phyloP scores from a whole-genome alignment of 352 stramenopile genomes.

The Pythium aquatile region DNA sequence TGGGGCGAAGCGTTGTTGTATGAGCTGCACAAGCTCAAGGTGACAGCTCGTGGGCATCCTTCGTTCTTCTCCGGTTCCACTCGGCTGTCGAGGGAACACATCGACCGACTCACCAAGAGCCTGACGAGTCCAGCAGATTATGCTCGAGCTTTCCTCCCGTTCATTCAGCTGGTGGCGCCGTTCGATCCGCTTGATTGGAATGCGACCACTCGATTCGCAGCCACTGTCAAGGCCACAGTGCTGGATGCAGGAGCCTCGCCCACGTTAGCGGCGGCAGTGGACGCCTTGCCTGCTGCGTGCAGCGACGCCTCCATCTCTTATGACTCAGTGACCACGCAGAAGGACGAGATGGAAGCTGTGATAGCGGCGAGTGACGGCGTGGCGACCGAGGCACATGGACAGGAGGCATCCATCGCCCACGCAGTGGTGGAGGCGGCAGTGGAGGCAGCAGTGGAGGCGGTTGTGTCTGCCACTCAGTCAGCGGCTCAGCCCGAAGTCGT shows the following conservation, averaged over 20 bases:
- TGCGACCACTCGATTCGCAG: neutral
- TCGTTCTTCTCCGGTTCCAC: neutral
- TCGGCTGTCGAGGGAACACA: constrained; percentile 7
- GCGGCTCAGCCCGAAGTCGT: neutral
- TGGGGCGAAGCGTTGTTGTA: constrained; percentile 20
- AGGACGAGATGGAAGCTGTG: neutral
- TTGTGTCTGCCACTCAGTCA: neutral
- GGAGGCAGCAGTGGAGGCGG: neutral
- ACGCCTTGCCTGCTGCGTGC: neutral
- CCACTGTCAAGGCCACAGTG: neutral
- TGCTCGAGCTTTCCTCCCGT: constrained; percentile 17
- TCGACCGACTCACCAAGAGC: constrained; percentile 14
- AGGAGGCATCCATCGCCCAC: neutral
- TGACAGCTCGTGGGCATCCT: neutral
- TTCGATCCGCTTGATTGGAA: constrained; percentile 29
- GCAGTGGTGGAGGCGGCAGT: neutral
- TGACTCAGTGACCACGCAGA: neutral
- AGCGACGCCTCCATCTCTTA: neutral
- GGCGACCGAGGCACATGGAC: too few relatives aligned
- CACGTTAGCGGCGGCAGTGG: neutral
- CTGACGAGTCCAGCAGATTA: constrained; percentile 10
- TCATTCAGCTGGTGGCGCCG: constrained; percentile 20
- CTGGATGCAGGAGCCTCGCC: neutral
- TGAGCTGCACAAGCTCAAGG: constrained; percentile 5
- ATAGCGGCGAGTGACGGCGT: neutral